Evolutionary conservation across 1,139 yeast species (phyloP).

Genomic region (Geotrichum klebahnii): DNA sequence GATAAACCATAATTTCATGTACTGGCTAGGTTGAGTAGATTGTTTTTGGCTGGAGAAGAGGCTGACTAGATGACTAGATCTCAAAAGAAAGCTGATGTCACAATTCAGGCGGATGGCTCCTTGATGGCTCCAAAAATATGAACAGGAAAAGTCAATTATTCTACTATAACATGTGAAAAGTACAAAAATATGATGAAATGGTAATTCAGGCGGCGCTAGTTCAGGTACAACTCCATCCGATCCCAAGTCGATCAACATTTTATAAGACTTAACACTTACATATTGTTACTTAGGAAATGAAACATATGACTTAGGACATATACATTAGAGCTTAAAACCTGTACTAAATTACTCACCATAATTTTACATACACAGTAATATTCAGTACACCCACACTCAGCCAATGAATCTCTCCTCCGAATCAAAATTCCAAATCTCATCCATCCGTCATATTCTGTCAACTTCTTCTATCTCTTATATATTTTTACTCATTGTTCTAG

Average conservation of each 20-base stretch:
- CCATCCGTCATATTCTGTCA: neutral
- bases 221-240: no score
- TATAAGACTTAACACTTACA: no score
- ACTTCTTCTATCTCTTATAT: neutral
- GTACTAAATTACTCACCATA: neutral
- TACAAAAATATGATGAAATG: neutral
- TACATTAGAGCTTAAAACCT: neutral
- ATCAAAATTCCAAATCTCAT: neutral
- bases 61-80: no score
- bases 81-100: no score
- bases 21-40: no score
- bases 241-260: no score
- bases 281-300: no score
- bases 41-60: no score
- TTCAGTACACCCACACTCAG: conserved; percentile 2
- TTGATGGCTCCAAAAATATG: neutral
- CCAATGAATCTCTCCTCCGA: conserved; percentile 7
- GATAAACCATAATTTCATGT: no score
- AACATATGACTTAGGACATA: neutral
- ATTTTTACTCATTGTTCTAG: neutral
- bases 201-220: neutral
- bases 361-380: neutral
- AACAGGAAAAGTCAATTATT: neutral
- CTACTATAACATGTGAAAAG: neutral
- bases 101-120: no score